phyloP scores from a whole-genome alignment of 2,329 filamentous ascomycete species.

The Phoma sp. region DNA sequence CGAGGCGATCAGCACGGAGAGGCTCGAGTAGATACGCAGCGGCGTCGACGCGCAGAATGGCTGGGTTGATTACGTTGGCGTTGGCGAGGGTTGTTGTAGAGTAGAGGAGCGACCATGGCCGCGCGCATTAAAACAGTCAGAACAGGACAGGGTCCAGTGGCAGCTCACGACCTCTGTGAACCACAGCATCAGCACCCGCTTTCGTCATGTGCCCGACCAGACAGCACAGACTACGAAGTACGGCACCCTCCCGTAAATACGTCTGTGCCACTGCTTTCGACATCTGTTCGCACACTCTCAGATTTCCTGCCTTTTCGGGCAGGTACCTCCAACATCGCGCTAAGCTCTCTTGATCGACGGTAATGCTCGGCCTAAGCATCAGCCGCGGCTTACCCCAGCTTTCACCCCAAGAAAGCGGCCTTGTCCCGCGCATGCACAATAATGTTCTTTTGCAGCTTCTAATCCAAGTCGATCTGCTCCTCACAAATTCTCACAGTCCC shows the following conservation, averaged over 20 bases:
- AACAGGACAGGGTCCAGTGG: conserved; percentile 10
- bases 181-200: background rate
- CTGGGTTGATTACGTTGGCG: background rate
- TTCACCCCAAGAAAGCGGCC: conserved; percentile 13
- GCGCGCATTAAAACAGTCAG: conserved; percentile 9
- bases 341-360: conserved; percentile 22
- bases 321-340: conserved; percentile 5
- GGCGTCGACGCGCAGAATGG: background rate
- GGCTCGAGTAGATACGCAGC: background rate
- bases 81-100: background rate
- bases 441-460: conserved; percentile 26
- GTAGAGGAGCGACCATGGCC: conserved; percentile 1
- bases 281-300: background rate
- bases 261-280: background rate
- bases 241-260: background rate
- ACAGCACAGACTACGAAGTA: conserved; percentile 2
- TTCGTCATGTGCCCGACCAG: background rate
- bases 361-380: conserved; percentile 30
- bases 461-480: conserved; percentile 18
- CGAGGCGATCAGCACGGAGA: background rate
- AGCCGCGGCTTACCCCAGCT: conserved; percentile 32
- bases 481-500: conserved; percentile 12
- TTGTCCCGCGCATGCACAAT: conserved; percentile 18
- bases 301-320: conserved; percentile 2
- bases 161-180: background rate